These are phyloP conservation scores for Thecaphora thlaspeos DNA, from an alignment of 1,284 basidiomycete genomes.

Conservation along the genomic window DNA sequence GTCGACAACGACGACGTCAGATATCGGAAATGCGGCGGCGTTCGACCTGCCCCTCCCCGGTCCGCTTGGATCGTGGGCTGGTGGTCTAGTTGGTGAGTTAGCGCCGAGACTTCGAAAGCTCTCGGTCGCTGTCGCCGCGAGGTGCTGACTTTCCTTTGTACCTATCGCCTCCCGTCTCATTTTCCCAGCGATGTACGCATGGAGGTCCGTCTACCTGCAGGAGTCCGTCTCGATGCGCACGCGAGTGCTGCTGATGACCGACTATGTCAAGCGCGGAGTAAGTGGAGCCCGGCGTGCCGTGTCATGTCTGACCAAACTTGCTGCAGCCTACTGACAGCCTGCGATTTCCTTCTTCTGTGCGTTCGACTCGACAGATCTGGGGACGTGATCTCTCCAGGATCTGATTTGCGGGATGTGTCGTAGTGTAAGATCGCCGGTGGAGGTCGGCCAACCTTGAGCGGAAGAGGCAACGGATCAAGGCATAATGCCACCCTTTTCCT, in stretches of 20 bases:
- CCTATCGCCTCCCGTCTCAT: too few species aligned
- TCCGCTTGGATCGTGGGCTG: conserved; percentile 47
- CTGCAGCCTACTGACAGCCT: neutral
- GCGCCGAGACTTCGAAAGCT: too few species aligned
- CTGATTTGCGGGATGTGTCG: too few species aligned
- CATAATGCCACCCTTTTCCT: too few species aligned
- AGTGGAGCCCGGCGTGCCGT: neutral
- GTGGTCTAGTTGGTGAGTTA: conserved; percentile 33
- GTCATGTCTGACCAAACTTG: neutral
- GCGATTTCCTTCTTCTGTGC: neutral
- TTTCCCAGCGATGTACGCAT: conserved; percentile 55
- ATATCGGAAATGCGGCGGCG: conserved; percentile 56
- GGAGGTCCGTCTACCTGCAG: conserved; percentile 42
- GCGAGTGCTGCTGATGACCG: conserved; percentile 46
- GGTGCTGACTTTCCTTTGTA: too few species aligned
- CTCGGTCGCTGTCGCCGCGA: too few species aligned
- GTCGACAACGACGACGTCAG: too few species aligned
- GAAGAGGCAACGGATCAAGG: too few species aligned
- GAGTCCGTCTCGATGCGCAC: conserved; percentile 50
- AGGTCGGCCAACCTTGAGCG: too few species aligned
- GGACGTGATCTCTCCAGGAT: conserved; percentile 44
- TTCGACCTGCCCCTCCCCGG: conserved; percentile 55
- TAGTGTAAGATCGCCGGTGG: too few species aligned
- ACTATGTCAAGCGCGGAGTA: conserved; percentile 50
- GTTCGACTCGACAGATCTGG: conserved; percentile 21